phyloP scores from a whole-genome alignment of 1,284 basidiomycete genomes.

The Inonotus obliquus region DNA sequence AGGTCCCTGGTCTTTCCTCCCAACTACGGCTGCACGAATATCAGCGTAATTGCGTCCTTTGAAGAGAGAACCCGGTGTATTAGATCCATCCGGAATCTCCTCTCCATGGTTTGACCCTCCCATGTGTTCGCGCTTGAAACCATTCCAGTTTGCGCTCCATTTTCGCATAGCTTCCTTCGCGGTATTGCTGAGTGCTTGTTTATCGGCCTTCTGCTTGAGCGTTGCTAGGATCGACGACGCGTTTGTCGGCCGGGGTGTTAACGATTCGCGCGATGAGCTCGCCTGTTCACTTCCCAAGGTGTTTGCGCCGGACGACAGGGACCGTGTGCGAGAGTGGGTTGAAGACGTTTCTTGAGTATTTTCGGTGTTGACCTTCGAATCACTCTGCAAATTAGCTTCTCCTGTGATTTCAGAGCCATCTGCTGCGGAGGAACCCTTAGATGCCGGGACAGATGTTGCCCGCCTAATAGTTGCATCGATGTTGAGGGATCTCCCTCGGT shows the following conservation, averaged over 20 bases:
- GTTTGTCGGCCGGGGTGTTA: constrained; percentile 4
- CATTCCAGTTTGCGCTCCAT: constrained; percentile 80
- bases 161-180: constrained; percentile 85
- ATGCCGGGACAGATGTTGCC: constrained; percentile 17
- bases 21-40: constrained; percentile 62
- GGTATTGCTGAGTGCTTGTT: constrained; percentile 73
- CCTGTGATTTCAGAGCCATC: not conserved
- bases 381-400: not conserved
- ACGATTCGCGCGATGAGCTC: constrained; percentile 8
- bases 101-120: constrained; percentile 29
- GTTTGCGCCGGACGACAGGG: constrained; percentile 15
- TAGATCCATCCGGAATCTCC: constrained; percentile 40
- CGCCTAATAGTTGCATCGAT: constrained; percentile 6
- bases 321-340: constrained; percentile 12
- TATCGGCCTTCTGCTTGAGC: constrained; percentile 74
- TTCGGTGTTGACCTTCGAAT: not conserved
- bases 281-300: not conserved
- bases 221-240: constrained; percentile 60
- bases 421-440: constrained; percentile 8
- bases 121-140: constrained; percentile 48
- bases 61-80: constrained; percentile 27
- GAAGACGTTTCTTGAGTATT: not conserved
- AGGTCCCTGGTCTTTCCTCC: constrained; percentile 32
- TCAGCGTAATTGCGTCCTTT: constrained; percentile 61
- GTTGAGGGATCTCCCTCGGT: constrained; percentile 8